Base-by-base conservation (phyloP, 1,284 basidiomycete genomes). In the Apiotrichum akiyoshidainum region DNA sequence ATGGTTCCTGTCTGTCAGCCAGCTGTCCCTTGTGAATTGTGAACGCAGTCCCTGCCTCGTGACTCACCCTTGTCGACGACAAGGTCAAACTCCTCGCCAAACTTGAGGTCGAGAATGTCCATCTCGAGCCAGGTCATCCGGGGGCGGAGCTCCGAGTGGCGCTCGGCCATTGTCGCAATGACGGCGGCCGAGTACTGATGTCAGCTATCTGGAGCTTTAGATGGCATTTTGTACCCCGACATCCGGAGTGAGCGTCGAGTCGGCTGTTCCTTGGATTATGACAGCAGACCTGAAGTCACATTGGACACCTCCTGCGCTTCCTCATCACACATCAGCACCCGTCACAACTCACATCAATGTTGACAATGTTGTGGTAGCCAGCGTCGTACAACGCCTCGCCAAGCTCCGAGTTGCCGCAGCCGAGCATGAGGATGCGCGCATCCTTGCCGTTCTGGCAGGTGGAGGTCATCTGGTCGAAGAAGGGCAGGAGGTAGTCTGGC, bases 91-190 rank as follows among this genome's bases (percentile, higher is more conserved):
- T 83, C 82, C 54, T 86, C 80, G 0, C 82, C 82, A 63, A 93
- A 90, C 33, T 82, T 76, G 17, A 96, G 79, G 33, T 85, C 74
- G 26, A 92, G 82, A 22, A 95, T 85, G 69, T 95, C 92, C 88
- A 92, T 94, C 78, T 89, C 89, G 52, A 85, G 80, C 92, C 92
- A 96, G 70, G 83, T 80, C 90, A 96, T 92, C 57, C 84, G 81
- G 2, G 87, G 85, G 50, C 87, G 81, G 5, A 41, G 48, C 17
- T 71, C 68, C 7, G 68, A 70, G 69, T 94, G 86, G 49, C 83
- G 82, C 52, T 76, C 74, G 21, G 78, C 80, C 92, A 95, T 95
- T 68, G 89, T 86, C 57, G 90, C 83, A 54, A 96, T 88, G 44
- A 93, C 81, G 11, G 89, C 81, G 5, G 81, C 73, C 1, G 92